Base-by-base conservation (phyloP, 148 eudicot genomes). In the Silene latifolia region DNA sequence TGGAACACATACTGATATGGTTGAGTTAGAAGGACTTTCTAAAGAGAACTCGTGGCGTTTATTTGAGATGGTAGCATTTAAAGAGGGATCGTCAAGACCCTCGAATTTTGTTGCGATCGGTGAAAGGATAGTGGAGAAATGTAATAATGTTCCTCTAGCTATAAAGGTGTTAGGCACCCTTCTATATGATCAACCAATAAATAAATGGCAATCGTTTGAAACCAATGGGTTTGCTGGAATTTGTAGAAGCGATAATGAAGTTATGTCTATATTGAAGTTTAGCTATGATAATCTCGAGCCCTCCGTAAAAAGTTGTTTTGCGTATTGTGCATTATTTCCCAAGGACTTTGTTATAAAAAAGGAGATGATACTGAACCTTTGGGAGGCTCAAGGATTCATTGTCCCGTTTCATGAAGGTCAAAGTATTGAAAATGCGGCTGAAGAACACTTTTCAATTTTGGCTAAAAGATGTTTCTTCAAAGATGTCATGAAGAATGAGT, bases 31-130 rank as follows among this genome's bases (percentile, higher is more conserved):
- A 2, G 78, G 79, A 12, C 78, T 88, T 14, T 72, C 80, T 2
- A 68, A 76, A 14, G 78, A 39, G 7, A 62, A 82, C 58, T 69
- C 85, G 0, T 79, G 83, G 81, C 24, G 60, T 13, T 76, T 88
- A 69, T 74, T 88, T 29, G 57, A 65, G 74, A 77, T 64, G 76
- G 69, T 65, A n/a, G 86, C 86, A 19, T 82, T 76, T 42, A 32
- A 4, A 5, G 25, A 69, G 25, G 68, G 46, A 61, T 17, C 4
- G 17, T 14, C 19, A 27, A 59, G 10, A 25, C 60, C 29, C 32
- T 2, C 13, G 7, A 29, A 44, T 7, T 18, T 72, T 18, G 61
- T 64, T n/a, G 19, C 76, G 44, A 72, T 76, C 58, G 83, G 79
- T 8, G 51, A 67, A 9, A 24, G 12, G n/a, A 80, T 80, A 64